phyloP scores from a whole-genome alignment of 2,329 filamentous ascomycete genomes.

The Pseudogymnoascus sp. region DNA sequence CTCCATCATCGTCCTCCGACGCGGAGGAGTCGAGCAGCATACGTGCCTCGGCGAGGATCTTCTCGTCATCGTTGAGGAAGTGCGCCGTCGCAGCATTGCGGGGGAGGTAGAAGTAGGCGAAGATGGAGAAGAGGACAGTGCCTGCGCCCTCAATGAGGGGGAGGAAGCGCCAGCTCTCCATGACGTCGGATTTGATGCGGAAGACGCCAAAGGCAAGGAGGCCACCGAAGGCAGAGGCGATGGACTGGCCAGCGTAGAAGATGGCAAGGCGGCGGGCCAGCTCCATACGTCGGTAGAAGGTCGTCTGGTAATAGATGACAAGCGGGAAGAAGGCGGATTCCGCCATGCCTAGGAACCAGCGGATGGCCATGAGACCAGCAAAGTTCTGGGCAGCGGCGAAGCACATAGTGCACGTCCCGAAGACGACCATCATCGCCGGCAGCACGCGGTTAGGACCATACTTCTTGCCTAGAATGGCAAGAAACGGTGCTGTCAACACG shows the following conservation, averaged over 20 bases:
- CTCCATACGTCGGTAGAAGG: conserved; percentile 64
- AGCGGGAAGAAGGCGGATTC: conserved; percentile 63
- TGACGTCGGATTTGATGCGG: conserved; percentile 40
- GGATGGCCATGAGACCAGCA: conserved; percentile 54
- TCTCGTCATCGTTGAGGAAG: conserved; percentile 27
- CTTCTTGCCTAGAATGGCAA: conserved; percentile 55
- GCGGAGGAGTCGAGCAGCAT: conserved; percentile 63
- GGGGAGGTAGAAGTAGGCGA: conserved; percentile 31
- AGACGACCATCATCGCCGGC: conserved; percentile 59
- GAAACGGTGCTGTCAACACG: conserved; percentile 23
- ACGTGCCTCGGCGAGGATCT: conserved; percentile 45
- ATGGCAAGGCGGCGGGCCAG: conserved; percentile 61
- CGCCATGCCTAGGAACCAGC: conserved; percentile 62
- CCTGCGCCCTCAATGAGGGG: conserved; percentile 37
- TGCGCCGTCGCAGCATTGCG: conserved; percentile 21
- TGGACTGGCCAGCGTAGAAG: conserved; percentile 69
- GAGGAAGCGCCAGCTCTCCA: conserved; percentile 44
- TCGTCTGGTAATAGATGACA: conserved; percentile 48
- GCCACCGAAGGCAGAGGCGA: conserved; percentile 56
- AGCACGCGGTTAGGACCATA: conserved; percentile 56
- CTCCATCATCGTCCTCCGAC: conserved; percentile 21
- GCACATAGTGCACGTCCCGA: conserved; percentile 57
- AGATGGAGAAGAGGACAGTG: conserved; percentile 25
- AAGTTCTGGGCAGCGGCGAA: conserved; percentile 50
- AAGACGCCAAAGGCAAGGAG: conserved; percentile 34